A percentile compares a stretch with the other conserved stretches of the same genome.
These are phyloP conservation scores for Colletotrichum coccodes DNA, from an alignment of 2,329 filamentous ascomycete genomes.

Conservation along the genomic window DNA sequence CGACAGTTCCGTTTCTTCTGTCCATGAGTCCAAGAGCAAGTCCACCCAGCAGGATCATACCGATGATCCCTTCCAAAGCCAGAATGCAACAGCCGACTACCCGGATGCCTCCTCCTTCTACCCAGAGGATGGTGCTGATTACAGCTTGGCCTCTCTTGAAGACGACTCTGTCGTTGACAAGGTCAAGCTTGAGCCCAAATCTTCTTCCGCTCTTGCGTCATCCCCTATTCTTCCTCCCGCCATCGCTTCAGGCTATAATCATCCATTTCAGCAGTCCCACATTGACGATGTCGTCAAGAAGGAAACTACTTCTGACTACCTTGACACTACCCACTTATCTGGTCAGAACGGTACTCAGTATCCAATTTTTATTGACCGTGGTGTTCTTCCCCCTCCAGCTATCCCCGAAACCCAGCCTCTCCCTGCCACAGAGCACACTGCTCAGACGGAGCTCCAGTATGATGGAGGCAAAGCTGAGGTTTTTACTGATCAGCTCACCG, in stretches of 20 bases:
- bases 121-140: slow-evolving; percentile 13
- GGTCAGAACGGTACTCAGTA: slow-evolving; percentile 12
- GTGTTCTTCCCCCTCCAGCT: not conserved
- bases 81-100: not conserved
- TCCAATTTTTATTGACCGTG: slow-evolving; percentile 3
- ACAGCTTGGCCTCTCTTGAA: not conserved
- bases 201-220: slow-evolving; percentile 10
- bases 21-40: not conserved
- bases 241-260: not conserved
- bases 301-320: not conserved
- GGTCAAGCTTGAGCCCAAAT: slow-evolving; percentile 7
- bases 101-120: slow-evolving; percentile 27
- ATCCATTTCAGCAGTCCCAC: slow-evolving; percentile 10
- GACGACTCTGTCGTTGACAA: not conserved
- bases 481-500: not conserved
- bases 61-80: not conserved
- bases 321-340: slow-evolving; percentile 2
- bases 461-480: not conserved
- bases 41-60: not conserved
- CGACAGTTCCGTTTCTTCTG: slow-evolving; percentile 2
- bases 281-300: slow-evolving; percentile 28
- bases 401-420: not conserved
- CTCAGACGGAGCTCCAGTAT: not conserved
- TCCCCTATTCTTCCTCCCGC: slow-evolving; percentile 2
- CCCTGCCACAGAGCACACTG: not conserved